A percentile compares a stretch with the other conserved stretches of the same genome.
phyloP scores from a whole-genome alignment of 2,329 filamentous ascomycete species.

The Tympanopsis confertula region DNA sequence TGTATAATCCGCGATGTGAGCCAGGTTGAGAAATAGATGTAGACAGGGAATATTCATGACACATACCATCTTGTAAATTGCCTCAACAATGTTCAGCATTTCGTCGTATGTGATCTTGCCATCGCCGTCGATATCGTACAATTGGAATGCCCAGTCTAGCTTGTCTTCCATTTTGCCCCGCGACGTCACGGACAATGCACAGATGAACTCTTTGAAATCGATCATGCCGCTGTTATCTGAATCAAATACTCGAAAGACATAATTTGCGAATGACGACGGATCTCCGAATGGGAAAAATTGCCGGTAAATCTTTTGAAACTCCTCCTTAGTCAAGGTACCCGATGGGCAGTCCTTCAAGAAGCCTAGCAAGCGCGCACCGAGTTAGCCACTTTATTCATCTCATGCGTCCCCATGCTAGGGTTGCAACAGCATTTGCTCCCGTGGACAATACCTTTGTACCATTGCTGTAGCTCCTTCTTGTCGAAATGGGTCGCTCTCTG shows the following conservation, averaged over 20 bases:
- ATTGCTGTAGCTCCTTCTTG: constrained; percentile 99
- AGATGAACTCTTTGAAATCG: constrained; percentile 99
- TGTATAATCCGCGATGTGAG: constrained; percentile 19
- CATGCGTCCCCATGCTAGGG: constrained; percentile 4
- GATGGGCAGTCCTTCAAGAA: constrained; percentile 97
- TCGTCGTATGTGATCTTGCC: constrained; percentile 98
- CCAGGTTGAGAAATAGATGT: neutral
- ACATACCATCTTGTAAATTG: constrained; percentile 97
- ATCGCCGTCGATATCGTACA: constrained; percentile 98
- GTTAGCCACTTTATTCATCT: constrained; percentile 1
- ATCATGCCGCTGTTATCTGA: constrained; percentile 94
- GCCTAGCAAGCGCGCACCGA: constrained; percentile 36
- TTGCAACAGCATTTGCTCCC: constrained; percentile 2
- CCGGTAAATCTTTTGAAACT: constrained; percentile 99
- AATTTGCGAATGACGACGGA: constrained; percentile 92
- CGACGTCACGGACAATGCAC: constrained; percentile 90
- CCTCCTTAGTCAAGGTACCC: constrained; percentile 91
- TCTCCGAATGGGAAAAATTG: constrained; percentile 99
- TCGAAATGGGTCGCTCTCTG: constrained; percentile 97
- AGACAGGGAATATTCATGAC: constrained; percentile 3
- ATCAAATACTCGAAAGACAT: constrained; percentile 98
- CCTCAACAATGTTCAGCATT: constrained; percentile 97
- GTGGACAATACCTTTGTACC: constrained; percentile 82
- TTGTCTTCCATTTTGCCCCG: constrained; percentile 99
- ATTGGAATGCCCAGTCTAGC: constrained; percentile 96